phyloP scores from a whole-genome alignment of 208 protist genomes.

The Leishmania aethiopica region DNA sequence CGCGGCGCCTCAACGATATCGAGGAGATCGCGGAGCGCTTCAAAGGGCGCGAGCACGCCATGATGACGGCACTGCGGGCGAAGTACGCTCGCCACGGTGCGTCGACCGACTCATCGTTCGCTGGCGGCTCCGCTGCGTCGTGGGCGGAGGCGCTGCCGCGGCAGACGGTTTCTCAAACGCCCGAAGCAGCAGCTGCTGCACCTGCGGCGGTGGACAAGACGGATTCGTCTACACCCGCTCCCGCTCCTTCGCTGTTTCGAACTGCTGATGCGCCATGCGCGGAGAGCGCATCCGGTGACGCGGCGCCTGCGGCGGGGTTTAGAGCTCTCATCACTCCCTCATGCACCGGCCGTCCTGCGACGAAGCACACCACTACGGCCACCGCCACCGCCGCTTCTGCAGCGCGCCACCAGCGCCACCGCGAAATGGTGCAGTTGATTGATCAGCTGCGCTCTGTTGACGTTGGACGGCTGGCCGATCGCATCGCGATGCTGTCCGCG shows the following conservation, averaged over 20 bases:
- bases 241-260: neutral
- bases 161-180: neutral
- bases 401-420: neutral
- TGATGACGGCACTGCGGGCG: slow-evolving; percentile 44
- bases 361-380: neutral
- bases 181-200: neutral
- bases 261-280: neutral
- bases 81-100: slow-evolving; percentile 35
- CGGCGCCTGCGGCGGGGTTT: neutral
- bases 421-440: slow-evolving; percentile 40
- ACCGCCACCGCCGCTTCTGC: neutral
- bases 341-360: neutral
- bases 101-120: neutral
- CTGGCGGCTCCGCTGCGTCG: neutral
- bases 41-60: slow-evolving; percentile 50
- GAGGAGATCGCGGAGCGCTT: slow-evolving; percentile 50
- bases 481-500: slow-evolving; percentile 14
- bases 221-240: neutral
- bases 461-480: slow-evolving; percentile 20
- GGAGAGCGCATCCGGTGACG: neutral
- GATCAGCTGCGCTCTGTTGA: slow-evolving; percentile 42
- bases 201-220: neutral
- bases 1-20: slow-evolving; percentile 51
- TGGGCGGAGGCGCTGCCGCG: neutral
- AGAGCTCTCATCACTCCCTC: neutral